Evolutionary conservation across 1,284 basidiomycete species (phyloP).

Genomic region (Microbotryomycetes sp.): DNA sequence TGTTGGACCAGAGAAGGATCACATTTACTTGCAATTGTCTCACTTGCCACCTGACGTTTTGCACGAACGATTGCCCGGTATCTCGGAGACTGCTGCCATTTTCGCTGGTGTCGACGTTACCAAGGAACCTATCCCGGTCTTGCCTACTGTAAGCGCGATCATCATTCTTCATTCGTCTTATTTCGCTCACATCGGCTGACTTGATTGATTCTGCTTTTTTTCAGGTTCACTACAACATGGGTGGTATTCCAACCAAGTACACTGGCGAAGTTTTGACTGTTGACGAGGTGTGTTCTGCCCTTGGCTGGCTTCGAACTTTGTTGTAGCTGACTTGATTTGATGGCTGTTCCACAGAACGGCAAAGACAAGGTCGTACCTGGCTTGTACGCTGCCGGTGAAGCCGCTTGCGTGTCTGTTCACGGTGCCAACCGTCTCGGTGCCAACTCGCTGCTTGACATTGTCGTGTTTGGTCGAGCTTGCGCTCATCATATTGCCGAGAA

Average conservation of each 20-base stretch:
- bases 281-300: conserved; percentile 51
- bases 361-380: conserved; percentile 94
- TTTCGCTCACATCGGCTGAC: conserved; percentile 29
- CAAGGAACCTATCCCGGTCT: conserved; percentile 96
- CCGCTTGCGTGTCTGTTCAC: conserved; percentile 97
- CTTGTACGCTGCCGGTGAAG: conserved; percentile 97
- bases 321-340: neutral
- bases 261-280: conserved; percentile 92
- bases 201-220: conserved; percentile 3
- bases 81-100: conserved; percentile 98
- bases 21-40: conserved; percentile 93
- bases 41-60: conserved; percentile 94
- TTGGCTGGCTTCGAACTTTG: neutral
- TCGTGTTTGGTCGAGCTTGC: conserved; percentile 97
- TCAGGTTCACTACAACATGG: conserved; percentile 59
- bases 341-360: conserved; percentile 52
- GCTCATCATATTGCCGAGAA: conserved; percentile 97
- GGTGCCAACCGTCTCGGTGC: conserved; percentile 99
- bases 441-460: conserved; percentile 97
- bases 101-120: conserved; percentile 99
- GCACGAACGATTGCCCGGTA: conserved; percentile 96
- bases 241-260: conserved; percentile 98
- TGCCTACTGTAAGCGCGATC: conserved; percentile 82
- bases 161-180: neutral
- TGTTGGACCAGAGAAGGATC: conserved; percentile 97